phyloP scores from a whole-genome alignment of 164 flowering plant species.

The Tetracentron sinense region DNA sequence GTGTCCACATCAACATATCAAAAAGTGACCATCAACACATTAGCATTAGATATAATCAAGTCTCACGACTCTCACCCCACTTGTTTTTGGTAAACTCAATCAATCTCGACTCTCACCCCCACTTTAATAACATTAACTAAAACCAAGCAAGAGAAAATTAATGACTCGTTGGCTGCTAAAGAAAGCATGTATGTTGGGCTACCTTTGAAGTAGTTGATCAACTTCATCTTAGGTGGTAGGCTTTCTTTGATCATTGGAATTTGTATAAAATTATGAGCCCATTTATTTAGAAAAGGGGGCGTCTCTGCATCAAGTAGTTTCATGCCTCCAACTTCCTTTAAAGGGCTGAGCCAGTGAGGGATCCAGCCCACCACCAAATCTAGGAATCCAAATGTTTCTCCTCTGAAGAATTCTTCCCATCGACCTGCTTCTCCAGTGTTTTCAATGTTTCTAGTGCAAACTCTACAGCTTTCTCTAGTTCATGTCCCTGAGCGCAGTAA shows the following conservation, averaged over 20 bases:
- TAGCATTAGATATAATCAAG: too few relatives aligned
- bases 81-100: too few relatives aligned
- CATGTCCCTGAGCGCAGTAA: slow-evolving; percentile 14
- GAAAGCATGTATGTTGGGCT: too few relatives aligned
- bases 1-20: too few relatives aligned
- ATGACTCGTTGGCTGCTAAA: too few relatives aligned
- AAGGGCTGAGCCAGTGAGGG: slow-evolving; percentile 18
- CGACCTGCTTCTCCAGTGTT: slow-evolving; percentile 18
- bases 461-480: slow-evolving; percentile 14
- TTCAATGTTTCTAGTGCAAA: slow-evolving; percentile 14
- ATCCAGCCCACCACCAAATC: slow-evolving; percentile 30
- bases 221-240: not conserved
- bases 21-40: too few relatives aligned
- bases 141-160: too few relatives aligned
- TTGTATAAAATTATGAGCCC: not conserved
- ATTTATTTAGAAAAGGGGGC: slow-evolving; percentile 21
- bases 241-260: not conserved
- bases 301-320: slow-evolving; percentile 15
- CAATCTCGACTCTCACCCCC: too few relatives aligned
- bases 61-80: too few relatives aligned
- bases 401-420: slow-evolving; percentile 23
- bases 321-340: slow-evolving; percentile 25
- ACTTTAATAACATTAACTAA: too few relatives aligned
- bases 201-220: not conserved
- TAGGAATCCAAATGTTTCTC: slow-evolving; percentile 24